Evolutionary conservation across 139 green algal genomes (phyloP).

Genomic region (Edaphochlamys debaryana): DNA sequence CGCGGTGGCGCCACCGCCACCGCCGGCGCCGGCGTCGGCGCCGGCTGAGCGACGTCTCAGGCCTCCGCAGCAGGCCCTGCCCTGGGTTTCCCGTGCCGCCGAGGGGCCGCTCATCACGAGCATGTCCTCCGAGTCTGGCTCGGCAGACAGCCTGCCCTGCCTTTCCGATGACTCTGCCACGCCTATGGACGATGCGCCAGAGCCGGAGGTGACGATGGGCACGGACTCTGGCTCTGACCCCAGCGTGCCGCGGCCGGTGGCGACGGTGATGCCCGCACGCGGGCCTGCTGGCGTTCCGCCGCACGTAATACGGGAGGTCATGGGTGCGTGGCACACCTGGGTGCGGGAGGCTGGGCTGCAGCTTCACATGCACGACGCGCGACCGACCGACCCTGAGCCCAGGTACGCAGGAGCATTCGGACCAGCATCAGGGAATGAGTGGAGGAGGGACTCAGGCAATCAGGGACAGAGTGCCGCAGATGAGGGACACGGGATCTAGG

Average conservation of each 20-base stretch:
- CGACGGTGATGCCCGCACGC: too few relatives aligned
- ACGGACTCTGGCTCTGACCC: neutral
- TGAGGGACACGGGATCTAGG: neutral
- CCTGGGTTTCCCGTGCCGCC: neutral
- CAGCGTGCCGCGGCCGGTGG: neutral
- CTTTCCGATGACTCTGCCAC: too few relatives aligned
- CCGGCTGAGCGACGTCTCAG: neutral
- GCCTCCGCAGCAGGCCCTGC: too few relatives aligned
- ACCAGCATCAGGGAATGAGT: neutral
- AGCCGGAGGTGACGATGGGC: too few relatives aligned
- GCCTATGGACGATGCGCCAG: too few relatives aligned
- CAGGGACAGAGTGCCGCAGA: neutral
- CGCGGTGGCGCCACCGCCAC: too few relatives aligned
- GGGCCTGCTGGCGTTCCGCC: neutral
- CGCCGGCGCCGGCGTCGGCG: too few relatives aligned
- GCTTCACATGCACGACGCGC: conserved; percentile 10
- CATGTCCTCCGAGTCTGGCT: too few relatives aligned
- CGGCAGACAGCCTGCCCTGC: too few relatives aligned
- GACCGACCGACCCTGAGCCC: too few relatives aligned
- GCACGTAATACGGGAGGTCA: neutral
- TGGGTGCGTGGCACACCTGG: neutral
- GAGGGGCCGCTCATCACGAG: too few relatives aligned
- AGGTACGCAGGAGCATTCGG: too few relatives aligned
- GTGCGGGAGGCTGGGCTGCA: neutral
- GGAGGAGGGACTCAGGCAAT: neutral